Evolutionary conservation across 768 basidiomycete species (phyloP), one percentile per base, ranked within the genome.

Genomic region (Xerocomus potaroensis): DNA sequence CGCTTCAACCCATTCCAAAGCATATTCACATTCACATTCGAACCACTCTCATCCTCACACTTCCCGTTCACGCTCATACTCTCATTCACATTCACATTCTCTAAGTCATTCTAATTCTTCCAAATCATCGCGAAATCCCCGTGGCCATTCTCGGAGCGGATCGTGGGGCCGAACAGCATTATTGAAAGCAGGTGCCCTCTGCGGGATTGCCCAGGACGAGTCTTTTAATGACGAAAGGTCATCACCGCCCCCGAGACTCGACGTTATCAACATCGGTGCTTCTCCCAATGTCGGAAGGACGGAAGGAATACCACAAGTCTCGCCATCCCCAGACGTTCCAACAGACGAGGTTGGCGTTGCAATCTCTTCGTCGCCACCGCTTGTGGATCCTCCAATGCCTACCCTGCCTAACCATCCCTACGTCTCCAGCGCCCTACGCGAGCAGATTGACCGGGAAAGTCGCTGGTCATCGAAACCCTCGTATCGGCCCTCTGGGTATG

Each of bases 261-360:
- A 64, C 3, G 44, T 57, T 3, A 46, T 62, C 18, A 36, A 40
- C 19, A 32, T 50, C 0, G 33, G 43, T 3, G 42, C 53, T 15
- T 18, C 43, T 14, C 11, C 39, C 12, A 10, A 26, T 19, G 18
- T 24, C 1, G 48, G 49, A 23, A 38, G 29, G 12, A 8, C 29
- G 4, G n/a, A 29, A 21, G 48, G 53, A n/a, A 29, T 19, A 3
- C 27, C 16, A 24, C 55, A 59, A 29, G 41, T 46, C 1, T 70
- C 71, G 14, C 65, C 69, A 1, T 57, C 63, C 6, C 70, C 68
- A 9, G 63, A 57, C 1, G 58, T 52, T 9, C 42, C 41, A 14
- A 59, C 53, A 6, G 57, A 50, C 12, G 59, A 64, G 33, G 65
- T 78, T 1, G 76, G 76, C 10, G 66, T 77, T 43, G 77, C 76